Evolutionary conservation across 1,139 yeast species (phyloP).

Genomic region (Wickerhamomyces sp.): DNA sequence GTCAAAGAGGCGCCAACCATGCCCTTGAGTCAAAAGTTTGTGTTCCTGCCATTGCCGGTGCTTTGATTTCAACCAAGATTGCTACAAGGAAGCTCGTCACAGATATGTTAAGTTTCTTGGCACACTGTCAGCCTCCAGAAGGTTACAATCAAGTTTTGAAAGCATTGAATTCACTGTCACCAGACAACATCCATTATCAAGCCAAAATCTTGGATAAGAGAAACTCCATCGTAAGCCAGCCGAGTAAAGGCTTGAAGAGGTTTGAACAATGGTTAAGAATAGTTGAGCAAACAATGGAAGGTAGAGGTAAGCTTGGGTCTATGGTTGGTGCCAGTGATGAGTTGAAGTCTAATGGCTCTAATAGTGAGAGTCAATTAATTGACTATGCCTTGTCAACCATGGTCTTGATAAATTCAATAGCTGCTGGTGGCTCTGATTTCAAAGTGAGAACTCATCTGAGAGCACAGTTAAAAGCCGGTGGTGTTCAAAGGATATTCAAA

Average conservation of each 20-base stretch:
- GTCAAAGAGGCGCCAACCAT: constrained; percentile 51
- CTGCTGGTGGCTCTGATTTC: constrained; percentile 59
- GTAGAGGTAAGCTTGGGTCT: constrained; percentile 86
- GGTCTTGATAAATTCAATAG: constrained; percentile 68
- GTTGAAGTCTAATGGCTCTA: constrained; percentile 42
- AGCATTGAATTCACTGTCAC: constrained; percentile 59
- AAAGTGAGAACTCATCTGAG: constrained; percentile 71
- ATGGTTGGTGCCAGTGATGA: constrained; percentile 94
- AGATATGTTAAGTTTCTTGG: constrained; percentile 59
- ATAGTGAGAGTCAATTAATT: constrained; percentile 64
- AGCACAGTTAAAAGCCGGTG: constrained; percentile 72
- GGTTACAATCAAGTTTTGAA: constrained; percentile 61
- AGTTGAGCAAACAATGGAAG: constrained; percentile 72
- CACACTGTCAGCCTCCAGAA: constrained; percentile 44
- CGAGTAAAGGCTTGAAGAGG: constrained; percentile 38
- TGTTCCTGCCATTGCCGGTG: constrained; percentile 55
- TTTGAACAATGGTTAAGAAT: constrained; percentile 84
- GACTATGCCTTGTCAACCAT: constrained; percentile 81
- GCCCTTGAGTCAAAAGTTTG: constrained; percentile 46
- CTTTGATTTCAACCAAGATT: constrained; percentile 57
- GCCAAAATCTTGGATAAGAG: constrained; percentile 34
- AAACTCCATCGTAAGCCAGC: constrained; percentile 26
- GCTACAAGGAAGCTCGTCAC: constrained; percentile 77
- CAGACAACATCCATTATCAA: constrained; percentile 52
- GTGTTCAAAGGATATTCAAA: constrained; percentile 58